These are phyloP conservation scores for Amanita muscaria DNA, from an alignment of 768 basidiomycete species.

Conservation along the genomic window DNA sequence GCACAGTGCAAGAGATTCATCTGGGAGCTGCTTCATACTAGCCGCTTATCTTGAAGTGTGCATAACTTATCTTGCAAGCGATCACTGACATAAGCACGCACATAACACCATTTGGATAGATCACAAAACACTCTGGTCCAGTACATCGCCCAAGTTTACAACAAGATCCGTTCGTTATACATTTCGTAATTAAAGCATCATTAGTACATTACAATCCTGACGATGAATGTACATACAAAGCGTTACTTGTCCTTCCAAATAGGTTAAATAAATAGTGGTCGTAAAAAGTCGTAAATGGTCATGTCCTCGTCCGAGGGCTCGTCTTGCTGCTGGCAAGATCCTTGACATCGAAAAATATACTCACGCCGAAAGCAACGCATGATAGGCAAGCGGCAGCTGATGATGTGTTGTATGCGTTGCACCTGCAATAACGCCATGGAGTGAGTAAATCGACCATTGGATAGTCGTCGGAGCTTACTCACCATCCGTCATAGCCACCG, in stretches of 20 bases:
- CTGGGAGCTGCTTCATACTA: slow-evolving; percentile 3
- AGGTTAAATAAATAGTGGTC: neutral
- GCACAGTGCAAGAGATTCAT: neutral
- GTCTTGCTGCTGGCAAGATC: slow-evolving; percentile 52
- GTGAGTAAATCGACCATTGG: neutral
- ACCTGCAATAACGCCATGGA: slow-evolving; percentile 32
- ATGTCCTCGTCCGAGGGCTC: slow-evolving; percentile 47
- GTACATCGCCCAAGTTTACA: no score
- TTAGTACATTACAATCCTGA: slow-evolving; percentile 1
- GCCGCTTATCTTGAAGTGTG: neutral
- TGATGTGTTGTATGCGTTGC: slow-evolving; percentile 63
- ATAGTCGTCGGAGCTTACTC: slow-evolving; percentile 16
- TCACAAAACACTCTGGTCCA: no score
- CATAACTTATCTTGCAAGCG: no score
- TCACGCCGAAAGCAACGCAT: slow-evolving; percentile 44
- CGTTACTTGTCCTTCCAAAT: neutral
- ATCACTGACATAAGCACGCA: no score
- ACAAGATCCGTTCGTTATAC: no score
- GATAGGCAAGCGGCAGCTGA: slow-evolving; percentile 54
- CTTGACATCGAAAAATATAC: slow-evolving; percentile 57
- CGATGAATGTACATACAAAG: neutral
- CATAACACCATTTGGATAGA: no score
- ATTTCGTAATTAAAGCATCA: neutral
- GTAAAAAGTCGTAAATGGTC: slow-evolving; percentile 2
- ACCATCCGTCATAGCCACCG: slow-evolving; percentile 59